Percentiles rank a stretch among this genome's conserved stretches.
phyloP scores from a whole-genome alignment of 2,329 filamentous ascomycete species.

The Magnaporthales sp. region DNA sequence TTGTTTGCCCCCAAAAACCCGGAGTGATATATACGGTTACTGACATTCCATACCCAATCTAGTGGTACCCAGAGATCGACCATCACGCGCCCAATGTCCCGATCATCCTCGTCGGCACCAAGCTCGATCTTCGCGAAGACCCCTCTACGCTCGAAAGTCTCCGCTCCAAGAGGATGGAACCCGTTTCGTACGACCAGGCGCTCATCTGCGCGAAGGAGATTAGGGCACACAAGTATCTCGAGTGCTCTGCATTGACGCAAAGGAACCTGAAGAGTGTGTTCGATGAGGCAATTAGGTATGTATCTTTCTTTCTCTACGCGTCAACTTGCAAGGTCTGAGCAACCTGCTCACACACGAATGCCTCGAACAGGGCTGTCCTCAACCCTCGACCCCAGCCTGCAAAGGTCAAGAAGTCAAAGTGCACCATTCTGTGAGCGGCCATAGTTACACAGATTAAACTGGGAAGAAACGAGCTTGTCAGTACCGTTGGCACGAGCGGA shows the following conservation, averaged over 20 bases:
- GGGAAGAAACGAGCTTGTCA: neutral
- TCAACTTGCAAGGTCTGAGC: constrained; percentile 11
- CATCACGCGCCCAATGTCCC: constrained; percentile 93
- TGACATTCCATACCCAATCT: constrained; percentile 10
- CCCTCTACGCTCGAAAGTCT: constrained; percentile 72
- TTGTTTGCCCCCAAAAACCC: neutral
- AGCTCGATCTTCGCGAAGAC: constrained; percentile 91
- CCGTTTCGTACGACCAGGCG: constrained; percentile 92
- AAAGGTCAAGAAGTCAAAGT: constrained; percentile 58
- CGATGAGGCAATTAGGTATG: constrained; percentile 94
- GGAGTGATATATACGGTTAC: neutral
- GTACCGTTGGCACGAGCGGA: constrained; percentile 1
- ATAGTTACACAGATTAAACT: neutral
- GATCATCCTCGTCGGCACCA: constrained; percentile 94
- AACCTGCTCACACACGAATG: constrained; percentile 14
- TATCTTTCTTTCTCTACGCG: constrained; percentile 13
- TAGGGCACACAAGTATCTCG: constrained; percentile 91
- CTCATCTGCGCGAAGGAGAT: constrained; percentile 87
- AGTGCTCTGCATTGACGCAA: constrained; percentile 95
- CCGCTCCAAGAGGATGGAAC: constrained; percentile 88
- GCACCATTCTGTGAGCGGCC: constrained; percentile 54
- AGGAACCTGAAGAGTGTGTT: constrained; percentile 97
- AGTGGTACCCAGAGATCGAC: constrained; percentile 98
- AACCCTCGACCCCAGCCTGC: constrained; percentile 53
- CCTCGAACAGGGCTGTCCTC: constrained; percentile 52